Base-by-base conservation (phyloP, 768 basidiomycete genomes). In the Mycena chlorophos region DNA sequence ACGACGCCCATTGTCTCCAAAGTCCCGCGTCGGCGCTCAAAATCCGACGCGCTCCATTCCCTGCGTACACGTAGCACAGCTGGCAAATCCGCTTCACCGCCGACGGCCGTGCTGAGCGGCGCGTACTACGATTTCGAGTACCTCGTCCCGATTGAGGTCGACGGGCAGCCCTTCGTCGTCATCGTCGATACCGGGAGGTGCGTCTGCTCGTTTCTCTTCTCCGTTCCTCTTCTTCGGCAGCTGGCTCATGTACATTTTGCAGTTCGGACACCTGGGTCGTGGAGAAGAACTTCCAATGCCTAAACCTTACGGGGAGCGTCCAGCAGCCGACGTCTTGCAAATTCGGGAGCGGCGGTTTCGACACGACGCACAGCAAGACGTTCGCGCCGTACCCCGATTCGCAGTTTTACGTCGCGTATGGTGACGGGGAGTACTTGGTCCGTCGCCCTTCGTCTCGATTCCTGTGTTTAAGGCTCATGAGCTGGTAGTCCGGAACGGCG, bases 231-330 rank as follows among this genome's bases (percentile, higher is more conserved):
- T 20, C 5, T 29, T 14, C 6, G 4, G 19, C 12, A n/a, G n/a
- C n/a, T n/a, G n/a, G n/a, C n/a, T n/a, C n/a, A n/a, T n/a, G n/a
- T n/a, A n/a, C n/a, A n/a, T 22, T 39, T 19, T 12, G 14, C 26
- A 66, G 65, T 45, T 62, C 65, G 6, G 65, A 66, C 42, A 54
- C 53, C 4, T 66, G 62, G 58, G 60, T 62, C 5, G 37, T 52
- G 13, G 22, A 62, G 20, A 23, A 50, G 20, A 54, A 56, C 28
- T 66, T 62, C 45, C 34, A 23, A 17, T 66, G 65, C 55, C 39
- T 62, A 29, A 43, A 56, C 27, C 43, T 53, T 23, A 31, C 28
- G 3, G 49, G 51, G 5, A 55, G 28, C 25, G 30, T 55, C 17
- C 51, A 52, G 2, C 49, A 60, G 3, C 30, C 62, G 20, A 49